A percentile compares a stretch with the other conserved stretches of the same genome.
Conservation (phyloP, 495 filamentous ascomycete genomes). For the Usnea hakonensis region DNA sequence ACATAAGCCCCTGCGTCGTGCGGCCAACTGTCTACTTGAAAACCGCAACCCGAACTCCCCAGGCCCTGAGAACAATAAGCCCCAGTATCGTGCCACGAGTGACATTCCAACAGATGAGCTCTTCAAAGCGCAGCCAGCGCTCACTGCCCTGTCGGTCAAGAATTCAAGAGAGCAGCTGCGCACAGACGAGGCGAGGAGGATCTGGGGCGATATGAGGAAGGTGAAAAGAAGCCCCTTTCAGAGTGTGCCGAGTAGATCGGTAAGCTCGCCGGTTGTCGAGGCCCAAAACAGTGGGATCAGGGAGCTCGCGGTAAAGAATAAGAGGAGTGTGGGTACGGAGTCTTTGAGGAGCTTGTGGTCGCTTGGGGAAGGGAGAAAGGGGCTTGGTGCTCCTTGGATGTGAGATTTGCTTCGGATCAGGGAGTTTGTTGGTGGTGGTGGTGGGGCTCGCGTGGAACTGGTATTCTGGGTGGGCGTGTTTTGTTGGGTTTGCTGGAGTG, state of each 20-base stretch:
- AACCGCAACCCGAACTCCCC: conserved; percentile 4
- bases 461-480: neutral
- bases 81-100: neutral
- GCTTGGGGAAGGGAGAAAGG: neutral
- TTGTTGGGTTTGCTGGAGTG: neutral
- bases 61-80: neutral
- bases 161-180: neutral
- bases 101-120: neutral
- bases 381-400: neutral
- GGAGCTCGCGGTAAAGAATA: conserved; percentile 16
- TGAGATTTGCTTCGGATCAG: neutral
- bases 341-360: conserved; percentile 10
- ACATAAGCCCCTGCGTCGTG: no score
- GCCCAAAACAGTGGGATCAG: neutral
- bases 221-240: neutral
- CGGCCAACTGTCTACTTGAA: neutral
- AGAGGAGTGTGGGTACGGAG: conserved; percentile 16
- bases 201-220: conserved; percentile 6
- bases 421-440: neutral
- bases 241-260: neutral
- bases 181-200: conserved; percentile 9
- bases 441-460: neutral
- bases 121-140: neutral
- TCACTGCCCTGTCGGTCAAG: neutral
- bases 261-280: neutral